A percentile compares a stretch with the other conserved stretches of the same genome.
These are phyloP conservation scores for Globisporangium recalcitrans DNA, from an alignment of 352 stramenopile species.

Conservation along the genomic window DNA sequence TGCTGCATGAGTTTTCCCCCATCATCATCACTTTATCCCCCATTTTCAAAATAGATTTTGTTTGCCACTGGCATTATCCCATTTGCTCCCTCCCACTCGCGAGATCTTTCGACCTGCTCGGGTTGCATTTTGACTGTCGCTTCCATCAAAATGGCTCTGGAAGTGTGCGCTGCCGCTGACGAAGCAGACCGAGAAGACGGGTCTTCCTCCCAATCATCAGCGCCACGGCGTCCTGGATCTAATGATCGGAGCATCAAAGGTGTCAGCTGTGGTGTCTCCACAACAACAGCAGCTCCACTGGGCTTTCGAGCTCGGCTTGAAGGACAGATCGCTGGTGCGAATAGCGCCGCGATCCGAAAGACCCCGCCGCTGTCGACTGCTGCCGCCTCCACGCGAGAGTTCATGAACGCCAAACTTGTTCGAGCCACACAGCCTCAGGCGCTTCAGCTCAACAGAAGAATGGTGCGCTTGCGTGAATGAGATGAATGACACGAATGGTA, in stretches of 20 bases:
- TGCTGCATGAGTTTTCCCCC: no score
- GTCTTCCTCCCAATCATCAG: no score
- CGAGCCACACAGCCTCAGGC: background rate
- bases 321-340: background rate
- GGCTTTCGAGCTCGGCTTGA: slow-evolving; percentile 6
- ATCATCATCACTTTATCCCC: no score
- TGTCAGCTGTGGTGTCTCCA: background rate
- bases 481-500: background rate
- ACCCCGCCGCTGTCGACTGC: background rate
- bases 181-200: no score
- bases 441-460: slow-evolving; percentile 4
- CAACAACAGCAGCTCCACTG: background rate
- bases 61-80: no score
- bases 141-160: background rate
- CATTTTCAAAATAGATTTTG: no score
- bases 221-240: no score
- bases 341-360: background rate
- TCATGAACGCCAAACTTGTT: background rate
- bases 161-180: background rate
- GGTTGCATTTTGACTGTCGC: no score
- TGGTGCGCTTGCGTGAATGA: background rate
- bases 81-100: no score
- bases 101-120: no score
- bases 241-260: no score
- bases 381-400: background rate